Evolutionary conservation across 345 rosid genomes (phyloP).

Genomic region (Noccaea bulbosa): DNA sequence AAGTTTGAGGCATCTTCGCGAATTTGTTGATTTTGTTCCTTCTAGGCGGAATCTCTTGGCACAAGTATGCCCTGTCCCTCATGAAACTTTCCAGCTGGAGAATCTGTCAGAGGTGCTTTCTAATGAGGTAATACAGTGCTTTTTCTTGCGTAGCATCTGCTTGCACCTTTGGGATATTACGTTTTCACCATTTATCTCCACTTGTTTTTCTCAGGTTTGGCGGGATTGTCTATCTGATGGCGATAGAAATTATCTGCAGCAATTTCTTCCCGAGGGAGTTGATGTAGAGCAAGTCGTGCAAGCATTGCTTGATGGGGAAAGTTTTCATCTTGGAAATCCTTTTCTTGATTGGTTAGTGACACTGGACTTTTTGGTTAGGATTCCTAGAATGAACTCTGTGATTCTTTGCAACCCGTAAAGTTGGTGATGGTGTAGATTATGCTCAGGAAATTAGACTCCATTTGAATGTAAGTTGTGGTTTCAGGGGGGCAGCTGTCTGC

Average conservation of each 20-base stretch:
- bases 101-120: constrained; percentile 73
- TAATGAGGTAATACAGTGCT: constrained; percentile 57
- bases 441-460: constrained; percentile 34
- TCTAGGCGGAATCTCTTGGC: constrained; percentile 54
- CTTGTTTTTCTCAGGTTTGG: constrained; percentile 64
- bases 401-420: not conserved
- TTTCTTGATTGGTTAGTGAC: constrained; percentile 70
- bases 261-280: constrained; percentile 77
- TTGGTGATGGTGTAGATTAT: constrained; percentile 24
- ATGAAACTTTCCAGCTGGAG: constrained; percentile 71
- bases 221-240: constrained; percentile 63
- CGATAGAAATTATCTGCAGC: constrained; percentile 68
- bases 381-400: constrained; percentile 17
- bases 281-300: constrained; percentile 64
- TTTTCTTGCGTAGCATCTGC: constrained; percentile 15
- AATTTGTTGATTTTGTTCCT: constrained; percentile 53
- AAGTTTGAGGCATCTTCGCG: constrained; percentile 65
- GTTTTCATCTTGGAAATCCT: constrained; percentile 88
- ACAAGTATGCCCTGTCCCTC: constrained; percentile 66
- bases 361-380: constrained; percentile 5
- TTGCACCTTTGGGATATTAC: constrained; percentile 15
- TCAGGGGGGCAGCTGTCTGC: constrained; percentile 82
- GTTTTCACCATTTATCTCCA: constrained; percentile 14
- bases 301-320: constrained; percentile 69
- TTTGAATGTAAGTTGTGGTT: constrained; percentile 49